Conservation (phyloP, 2,329 filamentous ascomycete genomes). For the Didymella keratinophila region DNA sequence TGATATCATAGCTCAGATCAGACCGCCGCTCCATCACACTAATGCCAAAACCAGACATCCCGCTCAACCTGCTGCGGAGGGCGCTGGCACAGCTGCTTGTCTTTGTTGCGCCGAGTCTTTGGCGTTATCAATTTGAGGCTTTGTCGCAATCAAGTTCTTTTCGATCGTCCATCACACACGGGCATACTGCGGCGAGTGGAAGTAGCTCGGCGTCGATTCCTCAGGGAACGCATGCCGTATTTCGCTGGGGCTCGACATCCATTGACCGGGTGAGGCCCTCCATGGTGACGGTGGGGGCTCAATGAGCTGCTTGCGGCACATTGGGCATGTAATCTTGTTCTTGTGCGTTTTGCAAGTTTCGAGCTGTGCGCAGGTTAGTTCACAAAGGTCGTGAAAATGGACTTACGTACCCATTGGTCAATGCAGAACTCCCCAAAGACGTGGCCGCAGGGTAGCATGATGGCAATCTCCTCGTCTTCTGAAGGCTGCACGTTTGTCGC, state of each 20-base stretch:
- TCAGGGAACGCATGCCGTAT: conserved; percentile 1
- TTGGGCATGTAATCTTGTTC: conserved; percentile 50
- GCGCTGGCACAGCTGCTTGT: neutral
- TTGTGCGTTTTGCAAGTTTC: conserved; percentile 48
- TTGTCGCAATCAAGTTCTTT: neutral
- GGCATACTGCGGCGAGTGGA: conserved; percentile 30
- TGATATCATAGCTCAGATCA: conserved; percentile 20
- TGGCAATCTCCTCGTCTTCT: conserved; percentile 45
- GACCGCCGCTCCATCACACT: neutral
- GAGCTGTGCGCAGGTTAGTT: conserved; percentile 29
- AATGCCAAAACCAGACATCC: conserved; percentile 5
- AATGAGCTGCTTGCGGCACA: conserved; percentile 47
- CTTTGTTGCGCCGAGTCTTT: neutral
- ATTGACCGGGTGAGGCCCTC: conserved; percentile 7
- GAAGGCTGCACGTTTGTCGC: conserved; percentile 33
- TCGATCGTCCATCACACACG: neutral
- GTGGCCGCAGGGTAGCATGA: conserved; percentile 48
- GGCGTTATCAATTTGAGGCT: neutral
- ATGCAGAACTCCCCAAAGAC: conserved; percentile 49
- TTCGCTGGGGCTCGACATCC: neutral
- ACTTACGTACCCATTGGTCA: conserved; percentile 40
- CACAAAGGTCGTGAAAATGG: neutral
- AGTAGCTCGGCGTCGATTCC: conserved; percentile 28
- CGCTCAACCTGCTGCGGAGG: neutral
- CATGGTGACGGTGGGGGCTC: conserved; percentile 28